Evolutionary conservation across 768 basidiomycete species (phyloP).

Genomic region (Calocera viscosa): DNA sequence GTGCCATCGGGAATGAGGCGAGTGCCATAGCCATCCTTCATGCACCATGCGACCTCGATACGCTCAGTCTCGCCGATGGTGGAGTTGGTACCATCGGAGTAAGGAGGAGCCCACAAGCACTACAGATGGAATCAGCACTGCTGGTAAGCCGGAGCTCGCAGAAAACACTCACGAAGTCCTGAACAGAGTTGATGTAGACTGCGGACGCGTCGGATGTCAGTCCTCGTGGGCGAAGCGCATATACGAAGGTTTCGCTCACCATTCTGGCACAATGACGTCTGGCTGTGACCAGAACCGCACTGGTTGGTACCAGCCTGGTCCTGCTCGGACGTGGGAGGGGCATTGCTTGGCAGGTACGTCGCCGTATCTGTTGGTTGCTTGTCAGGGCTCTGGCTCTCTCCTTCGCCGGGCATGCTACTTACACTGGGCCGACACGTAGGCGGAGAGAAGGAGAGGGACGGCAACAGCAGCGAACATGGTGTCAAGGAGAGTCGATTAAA

Average conservation of each 20-base stretch:
- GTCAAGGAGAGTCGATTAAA: not conserved
- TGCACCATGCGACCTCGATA: conserved; percentile 55
- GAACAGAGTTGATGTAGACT: conserved; percentile 19
- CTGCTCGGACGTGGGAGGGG: conserved; percentile 13
- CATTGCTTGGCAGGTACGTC: conserved; percentile 10
- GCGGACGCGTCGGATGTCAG: not conserved
- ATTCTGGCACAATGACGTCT: not conserved
- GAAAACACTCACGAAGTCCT: conserved; percentile 14
- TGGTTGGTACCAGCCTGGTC: conserved; percentile 12
- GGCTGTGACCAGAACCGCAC: not conserved
- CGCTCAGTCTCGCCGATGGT: conserved; percentile 50
- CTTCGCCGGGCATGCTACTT: not conserved
- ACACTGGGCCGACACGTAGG: conserved; percentile 4
- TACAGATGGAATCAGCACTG: conserved; percentile 9
- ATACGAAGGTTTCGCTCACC: not conserved
- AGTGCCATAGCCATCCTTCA: conserved; percentile 32
- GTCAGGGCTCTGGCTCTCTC: not conserved
- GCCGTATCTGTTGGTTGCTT: conserved; percentile 12
- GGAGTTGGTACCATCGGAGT: conserved; percentile 26
- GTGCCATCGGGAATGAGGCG: conserved; percentile 19
- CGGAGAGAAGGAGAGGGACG: conserved; percentile 2
- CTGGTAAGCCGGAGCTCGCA: not conserved
- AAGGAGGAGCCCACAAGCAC: conserved; percentile 13
- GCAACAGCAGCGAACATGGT: not conserved
- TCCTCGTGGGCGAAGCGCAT: not conserved